Evolutionary conservation across 495 filamentous ascomycete genomes (phyloP), one percentile per base, ranked within the genome.

Genomic region (Wilcoxina mikolae): DNA sequence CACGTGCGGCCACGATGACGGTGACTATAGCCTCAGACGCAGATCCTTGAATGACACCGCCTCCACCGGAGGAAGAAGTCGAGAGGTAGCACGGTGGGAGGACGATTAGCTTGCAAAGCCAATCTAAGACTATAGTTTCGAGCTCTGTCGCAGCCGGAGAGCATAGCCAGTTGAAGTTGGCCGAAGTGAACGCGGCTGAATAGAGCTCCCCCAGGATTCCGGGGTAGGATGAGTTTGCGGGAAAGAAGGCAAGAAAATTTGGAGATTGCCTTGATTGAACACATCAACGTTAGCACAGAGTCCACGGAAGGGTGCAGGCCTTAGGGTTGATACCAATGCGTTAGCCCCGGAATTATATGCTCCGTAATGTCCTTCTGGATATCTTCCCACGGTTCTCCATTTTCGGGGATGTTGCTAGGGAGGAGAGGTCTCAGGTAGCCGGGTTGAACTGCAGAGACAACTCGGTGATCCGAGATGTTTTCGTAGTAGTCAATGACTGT

Each of bases 111-210:
- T 82, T 76, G 22, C 82, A 85, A 17, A 96, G 69, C 90, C 90
- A 96, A 69, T 95, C 91, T 57, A 96, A 76, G 28, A 94, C 83
- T 43, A 94, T 79, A 0, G 91, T 95, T 71, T 98, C 91, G 42
- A 98, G 75, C 65, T 98, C 91, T 3, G 91, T 98, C n/a, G 91
- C 81, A 18, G 84, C 91, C 1, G 91, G 91, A 2, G 82, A 87
- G 68, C 90, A 95, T 46, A 95, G 78, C 91, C 91, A 98, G 69
- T 95, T 95, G 75, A 98, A 98, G 7, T 85, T 85, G 10, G 91
- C 87, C 2, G 84, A 85, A 5, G 79, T 89, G 66, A 96, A 87
- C 3, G 89, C 83, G 0, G 85, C 78, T 2, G 78, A 84, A 71
- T 95, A 98, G 68, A 98, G 80, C 69, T 98, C 91, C 3, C 88